Base-by-base conservation (phyloP, 2,329 filamentous ascomycete species). In the Fusarium tjaetaba region DNA sequence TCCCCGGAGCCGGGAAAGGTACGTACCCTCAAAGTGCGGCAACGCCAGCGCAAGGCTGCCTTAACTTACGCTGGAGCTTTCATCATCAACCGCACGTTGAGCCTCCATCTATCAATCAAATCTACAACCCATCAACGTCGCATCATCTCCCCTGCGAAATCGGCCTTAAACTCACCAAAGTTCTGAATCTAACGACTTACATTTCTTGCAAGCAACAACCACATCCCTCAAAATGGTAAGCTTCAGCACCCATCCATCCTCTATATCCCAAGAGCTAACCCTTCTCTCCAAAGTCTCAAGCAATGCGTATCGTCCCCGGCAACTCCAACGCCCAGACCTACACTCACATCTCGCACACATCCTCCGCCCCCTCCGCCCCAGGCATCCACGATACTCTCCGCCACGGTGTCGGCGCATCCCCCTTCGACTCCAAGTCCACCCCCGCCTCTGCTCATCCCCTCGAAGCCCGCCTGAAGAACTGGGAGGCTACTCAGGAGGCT, bases 321-420 rank as follows among this genome's bases (percentile, higher is more conserved):
- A 84, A 91, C 78, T 81, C 86, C 76, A 90, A 96, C 86, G 84
- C 90, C 78, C 89, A 87, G 76, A 88, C 89, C 81, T 92, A 90
- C 85, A 88, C 87, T 79, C 92, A 93, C 85, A 85, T 87, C 76
- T 79, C 87, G 65, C 83, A 88, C 80, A 88, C 88, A 74, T 88
- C 89, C 77, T 90, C 89, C 63, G 96, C 96, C 8, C 96, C 96
- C 77, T 98, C 96, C 2, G 96, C 95, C 22, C 95, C 95, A 0
- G 96, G 96, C 77, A 88, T 98, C 73, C 95, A 97, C 88, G 96
- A 98, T 86, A 95, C 93, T 24, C 93, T 99, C 77, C 95, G 96
- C 80, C 87, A 92, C 72, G 95, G 95, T 84, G 88, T 97, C 75
- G 90, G 91, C 77, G 91, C 90, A n/a, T 86, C 89, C 56, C 82